Percentiles rank a stretch among this genome's conserved stretches.
These are phyloP conservation scores for Eremothecium cymbalariae DNA, from an alignment of 1,139 yeast species.

Conservation along the genomic window DNA sequence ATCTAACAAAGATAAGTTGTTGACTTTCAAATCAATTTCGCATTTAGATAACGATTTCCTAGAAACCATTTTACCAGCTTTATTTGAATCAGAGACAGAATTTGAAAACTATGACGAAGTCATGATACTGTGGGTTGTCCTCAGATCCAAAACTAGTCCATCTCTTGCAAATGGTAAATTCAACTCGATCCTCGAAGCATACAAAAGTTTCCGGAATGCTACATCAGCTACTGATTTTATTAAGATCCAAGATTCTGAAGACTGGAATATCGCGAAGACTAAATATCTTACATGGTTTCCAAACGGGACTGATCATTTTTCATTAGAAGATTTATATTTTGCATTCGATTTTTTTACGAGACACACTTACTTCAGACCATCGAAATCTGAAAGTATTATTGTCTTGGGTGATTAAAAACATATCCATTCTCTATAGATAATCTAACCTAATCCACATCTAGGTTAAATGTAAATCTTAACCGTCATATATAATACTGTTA, in stretches of 20 bases:
- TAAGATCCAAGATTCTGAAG: not conserved
- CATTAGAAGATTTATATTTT: conserved; percentile 9
- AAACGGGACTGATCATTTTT: conserved; percentile 5
- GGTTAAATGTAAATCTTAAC: no score
- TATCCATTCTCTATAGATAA: no score
- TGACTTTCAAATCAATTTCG: conserved; percentile 22
- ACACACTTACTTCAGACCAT: conserved; percentile 19
- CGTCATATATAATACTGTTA: no score
- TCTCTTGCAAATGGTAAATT: not conserved
- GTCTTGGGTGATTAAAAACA: no score
- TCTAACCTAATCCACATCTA: no score
- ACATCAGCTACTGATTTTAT: not conserved
- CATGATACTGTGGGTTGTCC: conserved; percentile 22
- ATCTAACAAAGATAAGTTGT: conserved; percentile 15
- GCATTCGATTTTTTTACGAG: conserved; percentile 15
- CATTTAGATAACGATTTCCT: conserved; percentile 21
- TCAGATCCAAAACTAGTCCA: conserved; percentile 10
- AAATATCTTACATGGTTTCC: conserved; percentile 9
- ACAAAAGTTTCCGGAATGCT: not conserved
- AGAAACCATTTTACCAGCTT: conserved; percentile 15
- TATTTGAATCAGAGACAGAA: conserved; percentile 12
- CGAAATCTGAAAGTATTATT: conserved; percentile 14
- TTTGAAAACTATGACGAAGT: conserved; percentile 20
- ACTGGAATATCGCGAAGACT: not conserved
- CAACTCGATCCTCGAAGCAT: conserved; percentile 1